A percentile compares a stretch with the other conserved stretches of the same genome.
Conservation (phyloP, 352 stramenopile genomes). For the Globisporangium paddicum region DNA sequence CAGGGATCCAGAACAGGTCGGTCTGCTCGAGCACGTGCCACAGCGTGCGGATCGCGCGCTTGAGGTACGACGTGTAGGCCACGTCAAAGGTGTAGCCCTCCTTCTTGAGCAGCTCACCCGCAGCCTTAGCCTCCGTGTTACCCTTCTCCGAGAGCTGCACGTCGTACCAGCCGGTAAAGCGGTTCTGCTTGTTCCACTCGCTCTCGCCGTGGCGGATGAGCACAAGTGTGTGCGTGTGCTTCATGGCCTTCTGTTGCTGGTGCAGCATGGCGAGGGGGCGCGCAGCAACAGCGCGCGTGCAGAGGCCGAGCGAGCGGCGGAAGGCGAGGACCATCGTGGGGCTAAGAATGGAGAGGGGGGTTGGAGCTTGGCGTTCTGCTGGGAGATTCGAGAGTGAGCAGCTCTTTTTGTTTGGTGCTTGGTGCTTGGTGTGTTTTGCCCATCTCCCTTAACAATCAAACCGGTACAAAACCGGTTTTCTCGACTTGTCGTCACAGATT, state of each 20-base stretch:
- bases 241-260: constrained; percentile 56
- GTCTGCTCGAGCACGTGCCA: constrained; percentile 94
- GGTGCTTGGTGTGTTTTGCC: neutral
- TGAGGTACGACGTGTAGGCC: constrained; percentile 94
- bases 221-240: constrained; percentile 88
- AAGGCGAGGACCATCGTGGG: constrained; percentile 58
- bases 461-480: constrained; percentile 3
- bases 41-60: constrained; percentile 92
- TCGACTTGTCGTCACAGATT: neutral
- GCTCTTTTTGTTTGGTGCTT: neutral
- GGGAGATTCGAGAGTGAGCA: constrained; percentile 12
- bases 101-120: constrained; percentile 87
- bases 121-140: constrained; percentile 89
- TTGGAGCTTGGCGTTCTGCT: constrained; percentile 21
- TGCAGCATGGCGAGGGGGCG: constrained; percentile 24
- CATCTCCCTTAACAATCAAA: neutral
- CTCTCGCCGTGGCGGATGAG: constrained; percentile 93
- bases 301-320: constrained; percentile 40
- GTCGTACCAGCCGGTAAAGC: constrained; percentile 94
- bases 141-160: constrained; percentile 87
- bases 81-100: constrained; percentile 94
- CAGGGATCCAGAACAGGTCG: constrained; percentile 93
- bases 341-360: constrained; percentile 1
- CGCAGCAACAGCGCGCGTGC: constrained; percentile 27
- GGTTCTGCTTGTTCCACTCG: constrained; percentile 95